A percentile compares a stretch with the other conserved stretches of the same genome.
phyloP scores from a whole-genome alignment of 2,329 filamentous ascomycete genomes.

The Calonectria henricotiae region DNA sequence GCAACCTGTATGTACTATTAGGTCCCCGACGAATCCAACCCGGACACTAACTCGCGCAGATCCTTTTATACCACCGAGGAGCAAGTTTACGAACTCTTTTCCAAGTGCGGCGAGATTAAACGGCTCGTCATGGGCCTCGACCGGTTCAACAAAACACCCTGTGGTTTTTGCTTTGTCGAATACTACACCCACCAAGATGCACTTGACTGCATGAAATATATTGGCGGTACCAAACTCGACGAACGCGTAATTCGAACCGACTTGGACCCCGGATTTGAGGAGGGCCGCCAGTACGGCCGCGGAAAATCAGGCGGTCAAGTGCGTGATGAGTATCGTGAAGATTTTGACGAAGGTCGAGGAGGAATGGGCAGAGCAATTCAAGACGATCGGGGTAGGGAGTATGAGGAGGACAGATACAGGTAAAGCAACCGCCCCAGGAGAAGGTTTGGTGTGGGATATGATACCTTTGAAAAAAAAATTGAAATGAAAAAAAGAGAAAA shows the following conservation, averaged over 20 bases:
- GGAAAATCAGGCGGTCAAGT: conserved; percentile 98
- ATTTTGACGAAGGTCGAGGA: conserved; percentile 95
- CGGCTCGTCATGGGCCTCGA: conserved; percentile 98
- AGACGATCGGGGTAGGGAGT: conserved; percentile 63
- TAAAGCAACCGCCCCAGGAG: conserved; percentile 31
- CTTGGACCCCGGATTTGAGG: conserved; percentile 94
- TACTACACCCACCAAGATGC: conserved; percentile 99
- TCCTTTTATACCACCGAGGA: conserved; percentile 99
- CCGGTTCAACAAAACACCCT: conserved; percentile 96
- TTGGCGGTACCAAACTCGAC: conserved; percentile 97
- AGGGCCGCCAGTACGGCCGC: conserved; percentile 95
- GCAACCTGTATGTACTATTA: conserved; percentile 87
- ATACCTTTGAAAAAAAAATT: conserved; percentile 46
- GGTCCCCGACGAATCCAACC: conserved; percentile 27
- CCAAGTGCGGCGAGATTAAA: conserved; percentile 98
- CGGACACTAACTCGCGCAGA: conserved; percentile 61
- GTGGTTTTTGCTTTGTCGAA: conserved; percentile 99
- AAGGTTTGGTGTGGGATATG: conserved; percentile 41
- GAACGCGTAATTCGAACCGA: conserved; percentile 97
- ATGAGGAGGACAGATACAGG: conserved; percentile 60
- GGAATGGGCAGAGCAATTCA: conserved; percentile 87
- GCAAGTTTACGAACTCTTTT: conserved; percentile 97
- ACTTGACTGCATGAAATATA: conserved; percentile 98
- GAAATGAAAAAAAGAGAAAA: conserved; percentile 10
- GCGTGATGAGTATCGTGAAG: conserved; percentile 96